phyloP scores from a whole-genome alignment of 768 basidiomycete genomes.

The Sarcomyxa edulis region DNA sequence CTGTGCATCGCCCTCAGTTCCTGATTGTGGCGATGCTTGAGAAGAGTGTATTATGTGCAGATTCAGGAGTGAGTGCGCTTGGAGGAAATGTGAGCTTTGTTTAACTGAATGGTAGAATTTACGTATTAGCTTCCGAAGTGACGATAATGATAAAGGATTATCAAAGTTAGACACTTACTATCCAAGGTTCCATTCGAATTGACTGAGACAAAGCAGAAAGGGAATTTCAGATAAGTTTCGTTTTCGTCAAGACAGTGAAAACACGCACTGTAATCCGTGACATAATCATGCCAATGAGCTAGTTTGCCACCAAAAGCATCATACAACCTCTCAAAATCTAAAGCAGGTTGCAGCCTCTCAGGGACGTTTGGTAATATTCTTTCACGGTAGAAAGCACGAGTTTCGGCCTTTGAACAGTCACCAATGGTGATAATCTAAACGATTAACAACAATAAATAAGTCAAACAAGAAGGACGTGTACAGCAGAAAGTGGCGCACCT shows the following conservation, averaged over 20 bases:
- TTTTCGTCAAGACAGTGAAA: too few relatives aligned
- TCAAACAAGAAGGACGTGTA: neutral
- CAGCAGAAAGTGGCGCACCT: conserved; percentile 32
- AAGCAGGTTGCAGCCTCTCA: conserved; percentile 42
- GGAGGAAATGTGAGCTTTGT: conserved; percentile 78
- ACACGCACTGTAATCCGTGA: conserved; percentile 63
- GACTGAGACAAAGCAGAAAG: conserved; percentile 33
- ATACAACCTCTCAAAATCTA: conserved; percentile 71
- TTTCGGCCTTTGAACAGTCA: conserved; percentile 72
- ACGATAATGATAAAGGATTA: too few relatives aligned
- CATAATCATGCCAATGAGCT: conserved; percentile 78
- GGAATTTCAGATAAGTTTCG: neutral
- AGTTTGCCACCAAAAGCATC: conserved; percentile 83
- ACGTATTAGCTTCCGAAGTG: conserved; percentile 2
- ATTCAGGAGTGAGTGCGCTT: conserved; percentile 79
- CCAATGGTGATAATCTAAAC: conserved; percentile 70
- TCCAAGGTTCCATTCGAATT: conserved; percentile 70
- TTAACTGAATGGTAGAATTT: conserved; percentile 51
- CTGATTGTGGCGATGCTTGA: conserved; percentile 39
- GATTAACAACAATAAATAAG: neutral
- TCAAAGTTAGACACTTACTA: conserved; percentile 35
- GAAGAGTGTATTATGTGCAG: conserved; percentile 85
- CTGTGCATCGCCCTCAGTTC: conserved; percentile 23
- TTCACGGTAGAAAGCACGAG: conserved; percentile 60
- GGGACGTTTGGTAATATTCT: conserved; percentile 66